Base-by-base conservation (phyloP, 2,329 filamentous ascomycete species). In the Cordyceps cateniannulata region DNA sequence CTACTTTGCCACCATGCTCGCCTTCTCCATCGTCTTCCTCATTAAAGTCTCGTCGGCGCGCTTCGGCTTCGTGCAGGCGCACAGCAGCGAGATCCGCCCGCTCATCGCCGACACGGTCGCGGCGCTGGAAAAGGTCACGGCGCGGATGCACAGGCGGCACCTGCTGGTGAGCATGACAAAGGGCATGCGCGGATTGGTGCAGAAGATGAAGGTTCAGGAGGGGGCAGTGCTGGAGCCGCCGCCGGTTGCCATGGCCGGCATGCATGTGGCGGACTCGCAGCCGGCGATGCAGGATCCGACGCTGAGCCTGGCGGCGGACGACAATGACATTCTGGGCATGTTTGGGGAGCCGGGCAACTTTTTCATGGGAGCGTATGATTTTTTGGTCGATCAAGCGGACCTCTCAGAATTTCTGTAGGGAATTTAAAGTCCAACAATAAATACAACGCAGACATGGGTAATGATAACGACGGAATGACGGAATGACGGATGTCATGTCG, bases 311-410 rank as follows among this genome's bases (percentile, higher is more conserved):
- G 50, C 20, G 5, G 40, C 49, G 5, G 44, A 48, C 8, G 40
- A 25, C 14, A 32, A 32, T 25, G 50, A 53, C 40, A 42, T 44
- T 2, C 8, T 60, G 27, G 50, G 58, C 22, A 60, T 54, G 44
- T 60, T 60, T 60, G 50, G 50, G 9, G 58, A 54, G 29, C 50
- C 58, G 22, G 42, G 27, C 27, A 54, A 60, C 7, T 54, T 60
- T 20, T 60, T 60, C 58, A 60, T 60, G 58, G 58, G 58, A 20
- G 49, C 58, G 8, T 60, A 60, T 49, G 58, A 60, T 32, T 60
- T 60, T 35, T 25, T 60, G 29, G 32, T 60, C 2, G 58, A 60
- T 8, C 50, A 60, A 29, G 58, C 27, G 14, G 50, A 54, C 27
- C 29, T 54, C 42, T 54, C 58, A 3, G 50, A 54, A 5, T 60